Evolutionary conservation across 345 rosid species (phyloP), one percentile per base, ranked within the genome.

Genomic region (Cochlearia excelsa): DNA sequence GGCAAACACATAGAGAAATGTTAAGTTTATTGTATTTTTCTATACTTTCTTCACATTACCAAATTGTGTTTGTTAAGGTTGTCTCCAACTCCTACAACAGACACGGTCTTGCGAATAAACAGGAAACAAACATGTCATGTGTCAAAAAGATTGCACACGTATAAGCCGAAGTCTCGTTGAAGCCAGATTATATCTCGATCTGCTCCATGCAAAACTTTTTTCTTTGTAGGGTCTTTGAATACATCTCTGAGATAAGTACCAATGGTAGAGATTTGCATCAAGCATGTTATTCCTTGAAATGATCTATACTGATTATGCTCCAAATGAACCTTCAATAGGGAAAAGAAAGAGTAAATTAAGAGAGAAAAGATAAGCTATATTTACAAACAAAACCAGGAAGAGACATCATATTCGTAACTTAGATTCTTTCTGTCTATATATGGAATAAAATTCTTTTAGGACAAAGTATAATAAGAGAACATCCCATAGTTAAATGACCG

Each of bases 141-240:
- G 70, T 93, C 99, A 78, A 93, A 93, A 74, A 93, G 75, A 72
- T 93, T 93, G 85, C 99, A 86, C 26, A 89, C 58, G 67, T 93
- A 89, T 77, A 93, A 86, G 80, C 97, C 95, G 60, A 93, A 93
- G 77, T 89, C 99, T 63, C 90, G 80, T 67, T 93, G 99, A 78
- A 93, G 97, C 95, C 99, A 93, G 26, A 83, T 38, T 48, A 93
- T 76, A 80, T 93, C 99, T 26, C 82, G 83, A 79, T 93, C 94
- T 66, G 99, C 91, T 75, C 99, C 99, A 82, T 93, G 99, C 95
- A 93, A 39, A 73, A 93, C 99, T 90, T 93, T 93, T 80, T 72
- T 93, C 87, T 81, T 93, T 67, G 74, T 48, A 63, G 95, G 89
- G 72, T 89, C 97, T 79, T 82, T 89, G 77, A 93, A 93, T 63